Evolutionary conservation across 2,329 filamentous ascomycete species (phyloP).

Genomic region (Botryotinia globosa): DNA sequence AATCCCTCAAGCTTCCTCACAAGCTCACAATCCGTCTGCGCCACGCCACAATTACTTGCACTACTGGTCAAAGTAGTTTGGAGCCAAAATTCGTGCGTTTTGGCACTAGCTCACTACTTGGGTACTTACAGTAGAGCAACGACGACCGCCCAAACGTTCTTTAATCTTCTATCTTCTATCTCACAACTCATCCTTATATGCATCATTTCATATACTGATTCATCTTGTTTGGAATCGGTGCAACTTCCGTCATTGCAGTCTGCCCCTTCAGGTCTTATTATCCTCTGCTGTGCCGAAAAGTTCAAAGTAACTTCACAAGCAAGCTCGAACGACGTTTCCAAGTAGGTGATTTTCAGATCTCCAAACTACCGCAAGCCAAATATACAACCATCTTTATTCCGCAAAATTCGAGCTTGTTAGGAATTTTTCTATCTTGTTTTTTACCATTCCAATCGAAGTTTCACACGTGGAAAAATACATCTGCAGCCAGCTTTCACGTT

Average conservation of each 20-base stretch:
- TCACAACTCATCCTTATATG: not conserved
- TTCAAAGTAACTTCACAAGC: not conserved
- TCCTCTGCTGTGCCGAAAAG: not conserved
- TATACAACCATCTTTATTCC: not conserved
- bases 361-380: not conserved
- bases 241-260: not conserved
- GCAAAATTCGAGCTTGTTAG: not conserved
- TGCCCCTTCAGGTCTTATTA: not conserved
- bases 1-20: not conserved
- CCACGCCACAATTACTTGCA: not conserved
- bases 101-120: not conserved
- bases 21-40: not conserved
- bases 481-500: not conserved
- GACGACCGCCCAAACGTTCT: not conserved
- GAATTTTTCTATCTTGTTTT: not conserved
- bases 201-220: not conserved
- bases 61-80: constrained; percentile 6
- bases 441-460: not conserved
- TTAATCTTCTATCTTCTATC: not conserved
- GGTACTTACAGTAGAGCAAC: not conserved
- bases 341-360: not conserved
- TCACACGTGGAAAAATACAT: not conserved
- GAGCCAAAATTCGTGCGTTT: constrained; percentile 7
- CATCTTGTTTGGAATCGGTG: not conserved
- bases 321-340: not conserved